Evolutionary conservation across 345 rosid genomes (phyloP), one percentile per base, ranked within the genome.

Genomic region (Noccaea caerulescens): DNA sequence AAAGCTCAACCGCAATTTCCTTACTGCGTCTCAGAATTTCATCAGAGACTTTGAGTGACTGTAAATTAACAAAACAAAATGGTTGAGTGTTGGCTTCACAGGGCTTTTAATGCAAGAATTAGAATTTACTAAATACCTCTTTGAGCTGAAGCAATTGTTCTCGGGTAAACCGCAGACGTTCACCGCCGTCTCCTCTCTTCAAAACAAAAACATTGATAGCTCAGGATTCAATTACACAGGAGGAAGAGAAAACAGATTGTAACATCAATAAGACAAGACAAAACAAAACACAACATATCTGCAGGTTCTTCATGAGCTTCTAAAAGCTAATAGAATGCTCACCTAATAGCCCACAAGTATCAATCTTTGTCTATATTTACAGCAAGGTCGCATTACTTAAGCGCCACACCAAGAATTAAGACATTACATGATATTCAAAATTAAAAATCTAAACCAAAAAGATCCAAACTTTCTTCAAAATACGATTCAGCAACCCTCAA

Each of bases 371-470:
- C 58, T 10, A 49, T 8, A 11, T 44, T 20, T 14, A 84, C 93
- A 77, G 89, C 77, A 82, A 81, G 85, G 55, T 71, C 86, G 79
- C 91, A 52, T 82, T 39, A 10, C 57, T 71, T 72, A 67, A 85
- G 85, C 75, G 80, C 61, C 90, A 86, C 73, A 66, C 85, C 87
- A 87, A 85, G 89, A 87, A 88, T 85, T 85, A 85, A 90, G 86
- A 85, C 88, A 83, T 59, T 33, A 9, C 38, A 69, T 32, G 3
- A 12, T 34, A 14, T n/a, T 58, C 10, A 65, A 41, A 34, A 34
- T 51, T 41, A 80, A 83, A 85, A 89, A 84, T 76, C 87, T 86
- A 81, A 45, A 41, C 45, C n/a, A 0, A 39, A 10, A 68, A 68
- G 64, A 45, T 68, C 64, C 37, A 45, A 68, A 12, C 25, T 56